Conservation (phyloP, 2,329 filamentous ascomycete genomes). For the Setomelanomma holmii region DNA sequence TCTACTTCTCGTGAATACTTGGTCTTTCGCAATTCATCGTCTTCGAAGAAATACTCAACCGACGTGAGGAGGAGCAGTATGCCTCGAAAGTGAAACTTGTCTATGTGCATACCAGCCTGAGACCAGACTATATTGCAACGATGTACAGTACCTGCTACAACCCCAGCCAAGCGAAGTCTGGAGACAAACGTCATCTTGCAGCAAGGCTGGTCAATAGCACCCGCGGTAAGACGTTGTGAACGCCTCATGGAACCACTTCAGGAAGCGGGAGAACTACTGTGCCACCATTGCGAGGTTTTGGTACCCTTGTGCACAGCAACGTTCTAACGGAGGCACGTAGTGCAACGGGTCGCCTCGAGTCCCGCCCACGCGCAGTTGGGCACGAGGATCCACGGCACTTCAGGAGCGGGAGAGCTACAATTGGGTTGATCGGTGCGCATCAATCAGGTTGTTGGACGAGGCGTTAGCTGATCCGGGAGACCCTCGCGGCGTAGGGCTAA, state of each 20-base stretch:
- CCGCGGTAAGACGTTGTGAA: neutral
- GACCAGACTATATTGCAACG: neutral
- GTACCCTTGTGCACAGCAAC: no score
- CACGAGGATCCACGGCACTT: constrained; percentile 15
- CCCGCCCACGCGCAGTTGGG: constrained; percentile 15
- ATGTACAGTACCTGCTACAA: neutral
- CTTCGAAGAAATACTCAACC: no score
- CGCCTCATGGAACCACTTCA: neutral
- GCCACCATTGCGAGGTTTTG: no score
- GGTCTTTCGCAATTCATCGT: no score
- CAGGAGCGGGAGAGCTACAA: constrained; percentile 22
- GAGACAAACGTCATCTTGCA: constrained; percentile 4
- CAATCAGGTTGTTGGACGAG: constrained; percentile 6
- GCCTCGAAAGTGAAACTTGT: no score
- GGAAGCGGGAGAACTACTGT: neutral
- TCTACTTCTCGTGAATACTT: no score
- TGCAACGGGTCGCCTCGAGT: constrained; percentile 27
- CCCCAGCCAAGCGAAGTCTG: neutral
- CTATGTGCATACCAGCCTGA: no score
- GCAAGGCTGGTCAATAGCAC: constrained; percentile 3
- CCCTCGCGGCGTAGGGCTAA: constrained; percentile 14
- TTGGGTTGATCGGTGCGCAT: constrained; percentile 18
- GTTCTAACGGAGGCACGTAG: neutral
- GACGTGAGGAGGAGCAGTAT: no score
- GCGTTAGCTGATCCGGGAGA: constrained; percentile 9